These are phyloP conservation scores for Crataegus laevigata DNA, from an alignment of 306 rosid species.

Conservation along the genomic window DNA sequence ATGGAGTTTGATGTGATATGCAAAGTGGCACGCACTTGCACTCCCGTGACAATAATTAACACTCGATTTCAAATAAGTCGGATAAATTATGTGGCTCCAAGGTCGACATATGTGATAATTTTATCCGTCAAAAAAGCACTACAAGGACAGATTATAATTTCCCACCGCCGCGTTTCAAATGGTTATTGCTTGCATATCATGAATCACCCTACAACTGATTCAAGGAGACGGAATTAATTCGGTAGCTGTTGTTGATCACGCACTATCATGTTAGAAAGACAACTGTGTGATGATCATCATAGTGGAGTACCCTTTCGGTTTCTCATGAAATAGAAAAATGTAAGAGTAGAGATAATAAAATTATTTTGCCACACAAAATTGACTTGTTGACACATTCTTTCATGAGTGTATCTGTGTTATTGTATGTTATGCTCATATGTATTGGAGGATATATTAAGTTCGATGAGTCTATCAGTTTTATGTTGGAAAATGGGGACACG, in stretches of 20 bases:
- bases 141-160: neutral
- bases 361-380: no score
- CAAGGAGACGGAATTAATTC: neutral
- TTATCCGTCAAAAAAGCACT: neutral
- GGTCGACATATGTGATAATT: neutral
- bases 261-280: no score
- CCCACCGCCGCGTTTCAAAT: neutral
- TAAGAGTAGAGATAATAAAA: neutral
- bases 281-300: neutral
- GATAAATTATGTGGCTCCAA: neutral
- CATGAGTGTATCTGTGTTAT: no score
- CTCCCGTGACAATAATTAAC: neutral
- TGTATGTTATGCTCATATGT: no score
- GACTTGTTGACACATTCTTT: no score
- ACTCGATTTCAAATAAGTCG: no score
- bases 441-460: no score
- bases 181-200: neutral
- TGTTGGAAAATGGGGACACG: neutral
- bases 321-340: neutral
- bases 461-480: no score
- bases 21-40: neutral
- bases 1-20: slow-evolving; percentile 17
- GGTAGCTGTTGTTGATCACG: neutral
- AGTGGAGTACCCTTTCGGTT: neutral
- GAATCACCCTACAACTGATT: neutral